Base-by-base conservation (phyloP, 2,329 filamentous ascomycete genomes). In the Diaporthe nobilis region DNA sequence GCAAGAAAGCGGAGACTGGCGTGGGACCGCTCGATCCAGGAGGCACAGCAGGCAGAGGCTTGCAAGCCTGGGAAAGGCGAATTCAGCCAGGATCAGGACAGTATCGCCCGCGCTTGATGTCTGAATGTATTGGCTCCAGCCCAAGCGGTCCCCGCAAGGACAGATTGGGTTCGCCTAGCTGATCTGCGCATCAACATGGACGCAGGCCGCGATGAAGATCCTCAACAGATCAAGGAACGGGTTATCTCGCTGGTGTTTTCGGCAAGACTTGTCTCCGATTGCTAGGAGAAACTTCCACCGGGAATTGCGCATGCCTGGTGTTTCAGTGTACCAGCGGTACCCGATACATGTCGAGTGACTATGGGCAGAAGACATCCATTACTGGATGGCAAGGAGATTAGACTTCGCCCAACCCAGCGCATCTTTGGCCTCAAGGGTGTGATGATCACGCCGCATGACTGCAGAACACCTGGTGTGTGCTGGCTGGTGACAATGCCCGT, bases 371-470 rank as follows among this genome's bases (percentile, higher is more conserved):
- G 44, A 20, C 25, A 44, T 34, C 37, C 42, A 42, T 25, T 17
- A 63, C 44, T 72, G 58, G 58, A 55, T 44, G 71, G 37, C 20
- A 25, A 51, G 25, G 58, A 65, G 47, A 73, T 55, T 73, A 31
- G 71, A 13, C n/a, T 34, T 65, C 53, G 39, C 37, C 25, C 71
- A 65, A 55, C 65, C 58, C 58, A 25, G 28, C 71, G 47, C 58
- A 37, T 47, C 34, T 49, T 47, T 47, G 13, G 34, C 31, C 20
- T 65, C 58, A 37, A 55, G 25, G 37, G 60, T 73, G 71, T 73
- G 71, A 73, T 57, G 71, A 65, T 55, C 71, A 73, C 71, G 71
- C 71, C 57, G 71, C 71, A 73, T 65, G 58, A 73, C 58, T 55
- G 65, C 65, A 70, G 65, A 70, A 15, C 15, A 39, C 22, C 34